Conservation (phyloP, 2,329 filamentous ascomycete genomes). For the Fusarium duplospermum region DNA sequence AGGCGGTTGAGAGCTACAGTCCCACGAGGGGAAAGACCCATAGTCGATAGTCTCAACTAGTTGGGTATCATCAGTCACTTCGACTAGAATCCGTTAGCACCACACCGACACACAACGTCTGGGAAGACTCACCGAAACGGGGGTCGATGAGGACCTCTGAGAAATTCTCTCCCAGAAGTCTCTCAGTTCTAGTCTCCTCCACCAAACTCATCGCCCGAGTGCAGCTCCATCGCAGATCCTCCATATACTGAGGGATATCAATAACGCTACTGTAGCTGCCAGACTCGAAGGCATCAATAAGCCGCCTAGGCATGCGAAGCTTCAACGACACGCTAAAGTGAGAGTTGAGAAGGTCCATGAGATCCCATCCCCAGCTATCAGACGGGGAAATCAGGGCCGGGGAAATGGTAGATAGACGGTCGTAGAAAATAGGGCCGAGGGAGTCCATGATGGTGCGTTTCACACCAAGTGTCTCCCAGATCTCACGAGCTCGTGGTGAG, state of each 20-base stretch:
- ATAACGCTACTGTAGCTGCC: conserved; percentile 64
- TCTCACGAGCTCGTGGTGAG: conserved; percentile 56
- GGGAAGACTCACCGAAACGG: conserved; percentile 57
- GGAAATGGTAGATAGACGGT: conserved; percentile 64
- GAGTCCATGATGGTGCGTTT: conserved; percentile 70
- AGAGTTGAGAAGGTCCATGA: conserved; percentile 56
- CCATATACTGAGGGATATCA: conserved; percentile 58
- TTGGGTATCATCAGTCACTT: conserved; percentile 52
- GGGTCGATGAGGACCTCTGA: conserved; percentile 57
- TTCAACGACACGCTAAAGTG: conserved; percentile 61
- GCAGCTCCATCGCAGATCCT: conserved; percentile 60
- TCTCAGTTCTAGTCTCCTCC: conserved; percentile 61
- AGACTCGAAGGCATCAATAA: conserved; percentile 61
- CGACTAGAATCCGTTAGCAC: conserved; percentile 49
- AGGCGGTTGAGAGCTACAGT: conserved; percentile 51
- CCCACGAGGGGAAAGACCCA: conserved; percentile 62
- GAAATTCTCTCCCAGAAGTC: conserved; percentile 55
- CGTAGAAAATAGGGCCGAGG: conserved; percentile 65
- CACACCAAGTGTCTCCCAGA: conserved; percentile 64
- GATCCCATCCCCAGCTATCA: conserved; percentile 48
- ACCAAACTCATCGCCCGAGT: conserved; percentile 64
- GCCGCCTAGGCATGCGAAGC: conserved; percentile 56
- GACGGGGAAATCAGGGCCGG: conserved; percentile 53
- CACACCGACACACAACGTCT: neutral
- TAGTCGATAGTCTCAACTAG: conserved; percentile 63